Evolutionary conservation across 108 stramenopile species (phyloP).

Genomic region (Nitzschia sp.): DNA sequence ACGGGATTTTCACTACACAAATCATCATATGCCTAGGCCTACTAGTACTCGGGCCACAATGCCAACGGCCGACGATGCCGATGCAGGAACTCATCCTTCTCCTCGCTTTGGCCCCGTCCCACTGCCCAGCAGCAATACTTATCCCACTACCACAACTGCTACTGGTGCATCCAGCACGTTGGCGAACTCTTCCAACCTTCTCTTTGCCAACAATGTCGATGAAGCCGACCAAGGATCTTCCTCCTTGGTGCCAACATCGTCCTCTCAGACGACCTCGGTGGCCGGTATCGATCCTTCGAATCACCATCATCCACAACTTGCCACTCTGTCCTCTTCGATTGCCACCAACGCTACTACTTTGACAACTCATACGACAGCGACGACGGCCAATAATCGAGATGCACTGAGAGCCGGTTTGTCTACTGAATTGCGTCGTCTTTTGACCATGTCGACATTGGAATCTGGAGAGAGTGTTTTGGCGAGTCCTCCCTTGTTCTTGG

Average conservation of each 20-base stretch:
- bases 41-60: no score
- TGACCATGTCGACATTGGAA: conserved; percentile 15
- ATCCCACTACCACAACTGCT: not conserved
- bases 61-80: no score
- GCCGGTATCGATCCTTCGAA: no score
- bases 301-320: not conserved
- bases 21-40: not conserved
- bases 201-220: not conserved
- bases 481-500: not conserved
- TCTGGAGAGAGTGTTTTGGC: not conserved
- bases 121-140: not conserved
- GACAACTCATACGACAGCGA: not conserved
- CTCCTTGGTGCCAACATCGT: not conserved
- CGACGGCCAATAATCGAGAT: not conserved
- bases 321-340: not conserved
- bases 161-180: not conserved
- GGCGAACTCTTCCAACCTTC: not conserved
- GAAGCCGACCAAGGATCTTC: conserved; percentile 4
- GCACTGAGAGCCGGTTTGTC: not conserved
- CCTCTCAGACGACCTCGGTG: not conserved
- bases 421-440: conserved; percentile 2
- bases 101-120: not conserved
- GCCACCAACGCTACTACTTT: not conserved
- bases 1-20: not conserved
- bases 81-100: conserved; percentile 19